Base-by-base conservation (phyloP, 257 asterid genomes). In the Ilex asprella region DNA sequence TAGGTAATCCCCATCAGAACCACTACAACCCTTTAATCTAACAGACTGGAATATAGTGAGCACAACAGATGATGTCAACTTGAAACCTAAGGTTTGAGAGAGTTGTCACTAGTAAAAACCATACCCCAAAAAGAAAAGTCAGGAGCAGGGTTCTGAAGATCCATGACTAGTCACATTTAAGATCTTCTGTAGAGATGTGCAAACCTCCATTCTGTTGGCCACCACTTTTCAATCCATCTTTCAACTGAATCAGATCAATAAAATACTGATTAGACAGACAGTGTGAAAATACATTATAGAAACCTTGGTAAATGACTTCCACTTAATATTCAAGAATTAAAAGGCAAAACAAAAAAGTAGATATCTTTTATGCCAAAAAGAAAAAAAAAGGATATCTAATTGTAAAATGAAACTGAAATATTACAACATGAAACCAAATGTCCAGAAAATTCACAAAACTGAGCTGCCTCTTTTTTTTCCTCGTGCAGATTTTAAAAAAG, bases 221-320 rank as follows among this genome's bases (percentile, higher is more conserved):
- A 1, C 75, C 73, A 73, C 66, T 55, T 61, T 75, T 74, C 60
- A 75, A 57, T 59, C 83, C 89, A 51, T 80, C 95, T 30, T 68
- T 79, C 58, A 86, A 69, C 96, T 88, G 85, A 44, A 30, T 21
- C 59, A 60, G 30, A 47, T 11, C 35, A 41, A 66, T n/a, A 31
- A 11, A 55, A 29, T 61, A 57, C 46, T 53, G 50, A 6, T 27
- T 58, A 46, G n/a, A 21, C 27, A 21, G 27, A n/a, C n/a, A 21
- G 27, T 21, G 27, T 21, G 27, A 21, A 21, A 21, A 21, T 21
- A 21, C 27, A 21, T 21, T 21, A 21, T 21, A 21, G 27, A 21
- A 21, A 21, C n/a, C n/a, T n/a, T n/a, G n/a, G n/a, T n/a, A n/a
- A n/a, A n/a, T n/a, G n/a, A 21, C 27, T 21, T 21, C 27, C 27